phyloP scores from a whole-genome alignment of 768 basidiomycete genomes.

The Chalciporus pseudorubinellus region DNA sequence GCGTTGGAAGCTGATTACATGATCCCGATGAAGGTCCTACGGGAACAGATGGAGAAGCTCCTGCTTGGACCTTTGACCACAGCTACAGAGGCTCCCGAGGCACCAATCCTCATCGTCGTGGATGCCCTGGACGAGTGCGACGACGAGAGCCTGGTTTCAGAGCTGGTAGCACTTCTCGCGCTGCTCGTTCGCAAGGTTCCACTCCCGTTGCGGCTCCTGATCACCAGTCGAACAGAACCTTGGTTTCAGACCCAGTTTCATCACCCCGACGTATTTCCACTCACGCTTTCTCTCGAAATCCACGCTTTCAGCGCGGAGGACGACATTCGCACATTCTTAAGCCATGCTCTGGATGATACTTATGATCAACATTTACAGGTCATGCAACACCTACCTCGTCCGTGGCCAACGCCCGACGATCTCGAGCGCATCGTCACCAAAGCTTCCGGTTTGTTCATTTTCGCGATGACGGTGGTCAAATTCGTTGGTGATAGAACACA shows the following conservation, averaged over 20 bases:
- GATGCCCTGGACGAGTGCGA: slow-evolving; percentile 30
- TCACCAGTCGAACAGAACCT: slow-evolving; percentile 24
- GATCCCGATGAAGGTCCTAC: slow-evolving; percentile 27
- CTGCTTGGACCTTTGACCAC: slow-evolving; percentile 19
- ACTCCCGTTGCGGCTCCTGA: slow-evolving; percentile 24
- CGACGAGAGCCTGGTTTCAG: slow-evolving; percentile 23
- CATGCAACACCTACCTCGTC: too few relatives aligned
- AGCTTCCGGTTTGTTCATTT: too few relatives aligned
- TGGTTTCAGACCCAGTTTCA: slow-evolving; percentile 22
- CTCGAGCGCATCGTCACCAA: too few relatives aligned
- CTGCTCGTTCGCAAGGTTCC: slow-evolving; percentile 11
- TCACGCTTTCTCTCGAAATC: slow-evolving; percentile 17
- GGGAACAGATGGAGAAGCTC: slow-evolving; percentile 29
- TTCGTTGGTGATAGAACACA: too few relatives aligned
- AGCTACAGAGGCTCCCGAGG: slow-evolving; percentile 3
- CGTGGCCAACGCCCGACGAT: too few relatives aligned
- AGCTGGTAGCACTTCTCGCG: slow-evolving; percentile 23
- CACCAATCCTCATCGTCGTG: slow-evolving; percentile 20
- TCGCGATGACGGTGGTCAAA: too few relatives aligned
- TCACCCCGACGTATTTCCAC: slow-evolving; percentile 7
- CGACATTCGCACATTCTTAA: slow-evolving; percentile 24
- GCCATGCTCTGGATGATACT: slow-evolving; percentile 16
- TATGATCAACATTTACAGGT: slow-evolving; percentile 15
- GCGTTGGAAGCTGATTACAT: slow-evolving; percentile 24
- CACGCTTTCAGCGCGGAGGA: slow-evolving; percentile 23